Evolutionary conservation across 2,329 filamentous ascomycete genomes (phyloP).

Genomic region (Cryphonectria carpinicola): DNA sequence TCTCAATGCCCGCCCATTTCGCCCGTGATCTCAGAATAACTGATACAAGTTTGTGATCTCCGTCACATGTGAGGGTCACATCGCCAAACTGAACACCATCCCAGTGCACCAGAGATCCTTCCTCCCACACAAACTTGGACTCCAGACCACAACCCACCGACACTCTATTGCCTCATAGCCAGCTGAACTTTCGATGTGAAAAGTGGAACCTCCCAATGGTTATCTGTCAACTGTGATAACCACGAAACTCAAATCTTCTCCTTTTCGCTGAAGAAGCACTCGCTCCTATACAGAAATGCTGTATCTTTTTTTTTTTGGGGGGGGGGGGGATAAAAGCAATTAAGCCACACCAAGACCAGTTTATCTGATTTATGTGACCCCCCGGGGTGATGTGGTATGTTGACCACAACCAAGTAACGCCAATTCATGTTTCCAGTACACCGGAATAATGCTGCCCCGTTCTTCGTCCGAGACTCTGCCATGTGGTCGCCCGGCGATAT

Average conservation of each 20-base stretch:
- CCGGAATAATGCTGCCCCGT: conserved; percentile 29
- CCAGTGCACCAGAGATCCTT: not conserved
- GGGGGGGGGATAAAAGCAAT: conserved; percentile 15
- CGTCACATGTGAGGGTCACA: not conserved
- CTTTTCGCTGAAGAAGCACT: conserved; percentile 1
- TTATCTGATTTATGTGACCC: conserved; percentile 25
- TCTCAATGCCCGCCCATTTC: not conserved
- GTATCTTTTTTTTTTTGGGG: not conserved
- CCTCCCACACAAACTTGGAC: not conserved
- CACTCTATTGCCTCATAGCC: conserved; percentile 13
- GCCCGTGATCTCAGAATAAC: not conserved
- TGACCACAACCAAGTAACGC: conserved; percentile 29
- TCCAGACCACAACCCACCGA: not conserved
- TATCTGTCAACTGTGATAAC: not conserved
- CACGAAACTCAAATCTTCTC: conserved; percentile 5
- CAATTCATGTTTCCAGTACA: conserved; percentile 25
- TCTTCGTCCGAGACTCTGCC: conserved; percentile 15
- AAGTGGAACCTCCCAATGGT: conserved; percentile 5
- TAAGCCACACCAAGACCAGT: conserved; percentile 18
- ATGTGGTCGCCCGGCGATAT: not conserved
- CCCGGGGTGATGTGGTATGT: conserved; percentile 24
- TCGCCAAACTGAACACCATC: not conserved
- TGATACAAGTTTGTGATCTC: not conserved
- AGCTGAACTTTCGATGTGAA: conserved; percentile 22
- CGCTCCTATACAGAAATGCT: conserved; percentile 4